Conservation (phyloP, 805 yeast species). For the Cyberlindnera maritima region DNA sequence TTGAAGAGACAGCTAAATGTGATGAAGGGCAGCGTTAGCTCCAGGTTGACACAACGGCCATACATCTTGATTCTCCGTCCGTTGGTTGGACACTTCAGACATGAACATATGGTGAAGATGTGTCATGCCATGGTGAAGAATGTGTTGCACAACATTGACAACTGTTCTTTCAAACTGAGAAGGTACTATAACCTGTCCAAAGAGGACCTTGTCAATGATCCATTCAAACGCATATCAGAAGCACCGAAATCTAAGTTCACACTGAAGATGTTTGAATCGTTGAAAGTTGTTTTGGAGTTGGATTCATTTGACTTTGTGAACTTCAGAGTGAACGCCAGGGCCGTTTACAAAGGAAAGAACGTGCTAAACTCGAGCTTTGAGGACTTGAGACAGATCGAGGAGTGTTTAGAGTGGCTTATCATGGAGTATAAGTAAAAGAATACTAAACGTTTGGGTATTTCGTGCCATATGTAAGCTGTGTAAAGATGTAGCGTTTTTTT, state of each 20-base stretch:
- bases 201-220: constrained; percentile 12
- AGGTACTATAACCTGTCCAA: constrained; percentile 19
- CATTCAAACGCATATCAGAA: constrained; percentile 19
- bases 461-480: too few relatives aligned
- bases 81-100: constrained; percentile 55
- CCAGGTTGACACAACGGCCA: constrained; percentile 29
- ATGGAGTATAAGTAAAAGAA: constrained; percentile 11
- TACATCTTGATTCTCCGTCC: constrained; percentile 53
- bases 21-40: constrained; percentile 8
- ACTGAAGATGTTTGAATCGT: constrained; percentile 20
- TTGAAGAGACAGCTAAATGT: constrained; percentile 24
- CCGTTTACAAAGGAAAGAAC: constrained; percentile 27
- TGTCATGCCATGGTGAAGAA: constrained; percentile 16
- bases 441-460: not conserved
- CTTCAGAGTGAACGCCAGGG: constrained; percentile 17
- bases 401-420: constrained; percentile 56
- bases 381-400: constrained; percentile 50
- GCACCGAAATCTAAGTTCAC: constrained; percentile 32
- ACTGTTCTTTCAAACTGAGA: constrained; percentile 14
- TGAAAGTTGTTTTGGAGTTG: constrained; percentile 15
- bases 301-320: constrained; percentile 26
- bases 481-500: too few relatives aligned
- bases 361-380: constrained; percentile 47
- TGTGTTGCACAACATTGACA: constrained; percentile 8
- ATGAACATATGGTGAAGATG: constrained; percentile 40